Base-by-base conservation (phyloP, 2,329 filamentous ascomycete species). In the Bisporella sp. region DNA sequence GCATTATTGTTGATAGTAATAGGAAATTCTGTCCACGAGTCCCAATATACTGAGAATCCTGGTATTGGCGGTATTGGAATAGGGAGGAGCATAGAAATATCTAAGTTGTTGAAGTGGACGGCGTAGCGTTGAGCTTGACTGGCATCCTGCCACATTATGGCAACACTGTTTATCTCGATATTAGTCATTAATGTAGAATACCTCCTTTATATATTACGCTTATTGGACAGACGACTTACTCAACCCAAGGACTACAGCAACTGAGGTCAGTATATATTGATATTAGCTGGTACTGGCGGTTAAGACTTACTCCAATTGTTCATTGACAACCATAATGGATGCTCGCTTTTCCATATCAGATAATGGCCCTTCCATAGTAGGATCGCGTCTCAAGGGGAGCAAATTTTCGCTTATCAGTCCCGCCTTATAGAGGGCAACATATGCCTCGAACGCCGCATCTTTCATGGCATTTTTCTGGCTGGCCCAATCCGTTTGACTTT, bases 371-470 rank as follows among this genome's bases (percentile, higher is more conserved):
- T 77, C 73, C 5, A 66, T 58, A 2, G 73, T 57, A 42, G 65
- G 61, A 30, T 61, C 56, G 39, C 72, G 62, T 46, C 62, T 43
- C 6, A 60, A 49, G 70, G 92, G 92, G 40, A 96, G 72, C 0
- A 96, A 68, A 59, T 95, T 76, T 11, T 95, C 79, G 54, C 88
- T 90, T 1, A 97, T 68, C 5, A 96, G 71, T 0, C 85, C 85
- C 30, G 78, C 84, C 6, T 78, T 59, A 62, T 92, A 82, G 0
- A 97, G 72, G 5, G 73, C 73, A 28, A 79, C 68, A 62, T 91
- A 96, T 1, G 90, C 87, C 61, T 88, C 79, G 54, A 95, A 93
- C 0, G 72, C 64, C 1, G 85, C 89, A 66, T 96, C 92, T 62
- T 86, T 77, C 77, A 52, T 74, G 74, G 9, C 82, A 82, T 47